These are phyloP conservation scores for Gossypium rotundifolium DNA, from an alignment of 345 rosid genomes.

Conservation along the genomic window DNA sequence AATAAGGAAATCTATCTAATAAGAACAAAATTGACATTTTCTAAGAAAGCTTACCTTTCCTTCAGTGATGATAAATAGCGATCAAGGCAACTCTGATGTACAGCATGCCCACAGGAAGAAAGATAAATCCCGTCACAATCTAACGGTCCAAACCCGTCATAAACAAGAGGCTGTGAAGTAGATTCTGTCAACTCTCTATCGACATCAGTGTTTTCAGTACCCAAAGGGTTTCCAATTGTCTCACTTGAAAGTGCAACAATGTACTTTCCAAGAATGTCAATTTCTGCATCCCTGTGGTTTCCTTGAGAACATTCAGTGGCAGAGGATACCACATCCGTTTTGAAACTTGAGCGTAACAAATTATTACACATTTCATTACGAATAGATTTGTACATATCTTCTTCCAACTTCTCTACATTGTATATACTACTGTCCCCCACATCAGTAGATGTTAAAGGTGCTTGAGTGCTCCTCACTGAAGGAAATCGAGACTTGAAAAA, in stretches of 20 bases:
- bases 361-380: conserved; percentile 32
- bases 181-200: conserved; percentile 27
- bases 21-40: neutral
- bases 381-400: conserved; percentile 45
- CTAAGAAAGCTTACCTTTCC: conserved; percentile 53
- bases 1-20: neutral
- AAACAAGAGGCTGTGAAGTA: conserved; percentile 26
- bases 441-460: conserved; percentile 35
- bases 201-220: conserved; percentile 37
- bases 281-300: conserved; percentile 33
- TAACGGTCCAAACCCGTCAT: conserved; percentile 65
- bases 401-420: conserved; percentile 52
- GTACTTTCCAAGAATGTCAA: conserved; percentile 45
- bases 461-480: conserved; percentile 35
- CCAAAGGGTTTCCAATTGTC: conserved; percentile 30
- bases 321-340: conserved; percentile 20
- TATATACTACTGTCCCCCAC: conserved; percentile 22
- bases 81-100: conserved; percentile 85
- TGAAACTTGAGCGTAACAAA: conserved; percentile 17
- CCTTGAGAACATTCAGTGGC: conserved; percentile 27
- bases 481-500: conserved; percentile 47
- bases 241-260: conserved; percentile 48
- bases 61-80: conserved; percentile 71
- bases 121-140: conserved; percentile 86
- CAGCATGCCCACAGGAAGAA: conserved; percentile 96